phyloP scores from a whole-genome alignment of 2,329 filamentous ascomycete species.

The Exserohilum rostratum region DNA sequence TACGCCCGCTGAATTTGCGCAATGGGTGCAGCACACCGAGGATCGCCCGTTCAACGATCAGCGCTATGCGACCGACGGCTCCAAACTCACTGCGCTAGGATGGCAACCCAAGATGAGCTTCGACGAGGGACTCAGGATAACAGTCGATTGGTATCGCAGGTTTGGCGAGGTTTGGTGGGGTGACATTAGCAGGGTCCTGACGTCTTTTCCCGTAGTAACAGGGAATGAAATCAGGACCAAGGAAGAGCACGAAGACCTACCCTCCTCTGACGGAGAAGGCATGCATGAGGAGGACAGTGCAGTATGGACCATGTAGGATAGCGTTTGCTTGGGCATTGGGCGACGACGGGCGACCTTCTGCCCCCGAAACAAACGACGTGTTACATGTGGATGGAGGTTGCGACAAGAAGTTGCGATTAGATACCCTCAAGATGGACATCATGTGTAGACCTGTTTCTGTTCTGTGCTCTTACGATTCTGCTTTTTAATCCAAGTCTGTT shows the following conservation, averaged over 20 bases:
- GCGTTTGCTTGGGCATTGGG: not conserved
- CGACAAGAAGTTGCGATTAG: slow-evolving; percentile 8
- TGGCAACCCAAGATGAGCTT: slow-evolving; percentile 47
- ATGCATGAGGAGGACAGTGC: slow-evolving; percentile 16
- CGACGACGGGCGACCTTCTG: not conserved
- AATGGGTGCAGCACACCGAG: slow-evolving; percentile 75
- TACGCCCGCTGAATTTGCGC: slow-evolving; percentile 57
- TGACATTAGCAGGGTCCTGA: slow-evolving; percentile 48
- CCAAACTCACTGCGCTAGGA: slow-evolving; percentile 46
- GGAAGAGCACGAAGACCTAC: slow-evolving; percentile 48
- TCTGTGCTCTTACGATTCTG: not conserved
- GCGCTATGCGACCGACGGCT: slow-evolving; percentile 48
- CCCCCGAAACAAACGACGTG: not conserved
- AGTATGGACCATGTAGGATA: slow-evolving; percentile 30
- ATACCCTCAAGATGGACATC: slow-evolving; percentile 13
- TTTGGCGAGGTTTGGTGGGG: slow-evolving; percentile 52
- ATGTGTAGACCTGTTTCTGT: not conserved
- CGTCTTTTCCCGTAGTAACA: slow-evolving; percentile 47
- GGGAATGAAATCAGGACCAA: slow-evolving; percentile 50
- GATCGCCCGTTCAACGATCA: slow-evolving; percentile 69
- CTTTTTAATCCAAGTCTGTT: not conserved
- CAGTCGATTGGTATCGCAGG: slow-evolving; percentile 49
- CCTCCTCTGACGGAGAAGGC: slow-evolving; percentile 39
- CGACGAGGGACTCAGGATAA: slow-evolving; percentile 43
- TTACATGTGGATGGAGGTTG: not conserved